phyloP scores from a whole-genome alignment of 768 basidiomycete species.

The Mycena filopes region DNA sequence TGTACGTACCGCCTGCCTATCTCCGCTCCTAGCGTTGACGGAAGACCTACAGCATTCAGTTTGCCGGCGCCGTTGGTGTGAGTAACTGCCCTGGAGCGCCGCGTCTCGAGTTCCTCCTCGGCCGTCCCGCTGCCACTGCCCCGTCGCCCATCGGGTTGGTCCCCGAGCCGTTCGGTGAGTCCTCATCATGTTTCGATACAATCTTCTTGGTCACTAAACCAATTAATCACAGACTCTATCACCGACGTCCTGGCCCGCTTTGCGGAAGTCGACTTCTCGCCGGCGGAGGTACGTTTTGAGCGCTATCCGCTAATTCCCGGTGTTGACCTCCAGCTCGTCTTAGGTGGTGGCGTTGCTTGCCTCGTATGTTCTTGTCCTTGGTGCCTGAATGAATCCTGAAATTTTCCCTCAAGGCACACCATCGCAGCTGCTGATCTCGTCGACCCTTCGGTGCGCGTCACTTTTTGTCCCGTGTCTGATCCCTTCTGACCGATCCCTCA shows the following conservation, averaged over 20 bases:
- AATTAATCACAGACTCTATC: slow-evolving; percentile 37
- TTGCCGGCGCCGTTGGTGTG: slow-evolving; percentile 44
- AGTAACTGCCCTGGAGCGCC: slow-evolving; percentile 49
- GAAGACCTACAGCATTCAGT: slow-evolving; percentile 37
- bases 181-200: no score
- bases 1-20: slow-evolving; percentile 43
- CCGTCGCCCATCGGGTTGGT: slow-evolving; percentile 22
- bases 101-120: slow-evolving; percentile 38
- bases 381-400: not conserved
- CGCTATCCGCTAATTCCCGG: not conserved
- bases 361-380: slow-evolving; percentile 34
- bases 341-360: slow-evolving; percentile 43
- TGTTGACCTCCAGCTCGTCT: not conserved
- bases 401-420: slow-evolving; percentile 31
- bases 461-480: not conserved
- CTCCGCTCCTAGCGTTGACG: not conserved
- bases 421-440: slow-evolving; percentile 47
- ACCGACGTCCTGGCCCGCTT: slow-evolving; percentile 47
- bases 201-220: not conserved
- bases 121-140: slow-evolving; percentile 24
- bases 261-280: slow-evolving; percentile 47
- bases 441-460: slow-evolving; percentile 34
- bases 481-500: slow-evolving; percentile 22
- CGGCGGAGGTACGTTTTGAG: slow-evolving; percentile 49
- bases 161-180: slow-evolving; percentile 20